These are phyloP conservation scores for Paspalum notatum DNA, from an alignment of 176 grass and related monocot genomes.

Conservation along the genomic window DNA sequence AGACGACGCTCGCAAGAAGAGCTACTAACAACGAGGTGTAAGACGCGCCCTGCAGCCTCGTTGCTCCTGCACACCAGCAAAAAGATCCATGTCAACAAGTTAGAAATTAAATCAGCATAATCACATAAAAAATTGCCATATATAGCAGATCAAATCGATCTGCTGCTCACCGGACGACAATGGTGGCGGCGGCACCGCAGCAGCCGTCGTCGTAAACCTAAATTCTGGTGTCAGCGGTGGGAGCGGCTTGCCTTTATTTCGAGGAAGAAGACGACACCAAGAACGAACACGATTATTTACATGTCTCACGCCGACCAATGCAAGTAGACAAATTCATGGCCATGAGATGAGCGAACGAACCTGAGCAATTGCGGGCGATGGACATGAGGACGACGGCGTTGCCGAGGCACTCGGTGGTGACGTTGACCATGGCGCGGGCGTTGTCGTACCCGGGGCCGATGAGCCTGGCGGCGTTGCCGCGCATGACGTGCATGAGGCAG, in stretches of 20 bases:
- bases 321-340: no score
- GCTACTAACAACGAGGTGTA: not conserved
- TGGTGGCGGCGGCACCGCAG: not conserved
- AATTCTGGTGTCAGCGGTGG: conserved; percentile 50
- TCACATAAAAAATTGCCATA: not conserved
- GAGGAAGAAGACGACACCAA: not conserved
- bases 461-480: conserved; percentile 28
- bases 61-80: not conserved
- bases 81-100: no score
- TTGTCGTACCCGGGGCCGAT: conserved; percentile 43
- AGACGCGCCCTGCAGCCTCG: not conserved
- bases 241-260: conserved; percentile 41
- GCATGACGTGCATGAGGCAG: conserved; percentile 58
- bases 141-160: not conserved
- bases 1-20: conserved; percentile 18
- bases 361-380: conserved; percentile 34
- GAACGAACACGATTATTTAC: not conserved
- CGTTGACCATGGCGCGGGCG: conserved; percentile 46
- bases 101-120: not conserved
- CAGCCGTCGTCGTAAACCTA: conserved; percentile 25
- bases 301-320: no score
- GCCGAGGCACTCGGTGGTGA: conserved; percentile 38
- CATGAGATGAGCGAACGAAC: no score
- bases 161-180: conserved; percentile 33
- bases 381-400: conserved; percentile 2